Evolutionary conservation across 768 basidiomycete species (phyloP).

Genomic region (Rubroboletus pulcherrimus): DNA sequence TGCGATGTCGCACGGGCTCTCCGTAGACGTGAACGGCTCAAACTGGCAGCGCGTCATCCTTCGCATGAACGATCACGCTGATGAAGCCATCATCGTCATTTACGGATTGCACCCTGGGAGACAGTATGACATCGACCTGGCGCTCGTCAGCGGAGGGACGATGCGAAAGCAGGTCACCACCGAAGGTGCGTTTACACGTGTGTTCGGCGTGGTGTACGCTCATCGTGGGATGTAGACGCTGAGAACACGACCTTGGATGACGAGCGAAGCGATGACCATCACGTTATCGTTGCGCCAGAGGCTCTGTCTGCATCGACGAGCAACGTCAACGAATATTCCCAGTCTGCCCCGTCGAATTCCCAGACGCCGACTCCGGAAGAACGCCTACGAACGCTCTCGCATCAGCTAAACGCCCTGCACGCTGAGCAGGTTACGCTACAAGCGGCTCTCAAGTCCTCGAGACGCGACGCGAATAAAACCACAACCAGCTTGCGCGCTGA

Average conservation of each 20-base stretch:
- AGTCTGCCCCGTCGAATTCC: slow-evolving; percentile 25
- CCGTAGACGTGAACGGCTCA: slow-evolving; percentile 74
- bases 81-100: slow-evolving; percentile 88
- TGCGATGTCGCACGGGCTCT: slow-evolving; percentile 68
- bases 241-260: slow-evolving; percentile 21
- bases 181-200: slow-evolving; percentile 42
- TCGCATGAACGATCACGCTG: slow-evolving; percentile 72
- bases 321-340: slow-evolving; percentile 11
- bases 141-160: slow-evolving; percentile 61
- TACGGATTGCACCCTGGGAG: slow-evolving; percentile 86
- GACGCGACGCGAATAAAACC: slow-evolving; percentile 79
- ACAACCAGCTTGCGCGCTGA: slow-evolving; percentile 79
- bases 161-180: slow-evolving; percentile 67
- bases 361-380: slow-evolving; percentile 56
- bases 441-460: slow-evolving; percentile 66
- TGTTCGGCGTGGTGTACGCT: slow-evolving; percentile 5
- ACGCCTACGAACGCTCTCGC: slow-evolving; percentile 59
- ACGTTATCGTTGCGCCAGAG: slow-evolving; percentile 10
- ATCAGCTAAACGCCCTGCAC: slow-evolving; percentile 58
- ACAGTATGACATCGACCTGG: slow-evolving; percentile 87
- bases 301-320: slow-evolving; percentile 28
- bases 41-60: slow-evolving; percentile 79
- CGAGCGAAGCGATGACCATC: slow-evolving; percentile 22
- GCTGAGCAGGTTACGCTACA: slow-evolving; percentile 68
- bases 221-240: slow-evolving; percentile 11